Evolutionary conservation across 306 rosid species (phyloP).

Genomic region (Mimosa pudica): DNA sequence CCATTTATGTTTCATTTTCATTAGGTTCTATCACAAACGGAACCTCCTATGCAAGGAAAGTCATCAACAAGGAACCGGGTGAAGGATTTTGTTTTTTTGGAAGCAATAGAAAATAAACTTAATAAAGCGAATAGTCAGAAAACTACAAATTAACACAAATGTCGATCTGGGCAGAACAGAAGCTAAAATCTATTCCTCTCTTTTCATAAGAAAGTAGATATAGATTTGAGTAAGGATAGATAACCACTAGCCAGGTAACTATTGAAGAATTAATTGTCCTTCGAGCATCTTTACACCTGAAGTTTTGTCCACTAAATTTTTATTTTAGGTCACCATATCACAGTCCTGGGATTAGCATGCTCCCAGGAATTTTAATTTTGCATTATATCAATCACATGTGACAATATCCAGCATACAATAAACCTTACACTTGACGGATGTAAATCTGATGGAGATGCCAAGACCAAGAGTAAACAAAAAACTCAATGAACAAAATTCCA

Average conservation of each 20-base stretch:
- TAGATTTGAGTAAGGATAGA: conserved; percentile 1
- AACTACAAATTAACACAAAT: background rate
- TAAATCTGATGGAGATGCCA: background rate
- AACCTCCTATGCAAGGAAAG: conserved; percentile 8
- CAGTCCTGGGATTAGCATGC: background rate
- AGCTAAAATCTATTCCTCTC: background rate
- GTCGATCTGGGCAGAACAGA: conserved; percentile 3
- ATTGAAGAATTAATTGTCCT: background rate
- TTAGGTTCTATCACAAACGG: too few species aligned
- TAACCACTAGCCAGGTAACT: conserved; percentile 17
- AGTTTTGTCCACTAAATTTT: background rate
- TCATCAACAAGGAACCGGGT: conserved; percentile 14
- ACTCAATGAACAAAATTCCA: background rate
- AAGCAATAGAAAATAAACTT: background rate
- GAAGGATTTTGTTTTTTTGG: background rate
- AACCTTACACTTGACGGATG: background rate
- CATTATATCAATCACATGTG: background rate
- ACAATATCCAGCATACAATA: background rate
- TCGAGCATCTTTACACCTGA: background rate
- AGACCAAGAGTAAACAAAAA: background rate
- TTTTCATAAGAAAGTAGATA: background rate
- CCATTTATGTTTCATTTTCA: too few species aligned
- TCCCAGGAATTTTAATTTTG: background rate
- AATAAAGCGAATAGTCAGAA: conserved; percentile 15
- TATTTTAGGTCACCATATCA: background rate